These are phyloP conservation scores for Pholiota conissans DNA, from an alignment of 768 basidiomycete genomes.

Conservation along the genomic window DNA sequence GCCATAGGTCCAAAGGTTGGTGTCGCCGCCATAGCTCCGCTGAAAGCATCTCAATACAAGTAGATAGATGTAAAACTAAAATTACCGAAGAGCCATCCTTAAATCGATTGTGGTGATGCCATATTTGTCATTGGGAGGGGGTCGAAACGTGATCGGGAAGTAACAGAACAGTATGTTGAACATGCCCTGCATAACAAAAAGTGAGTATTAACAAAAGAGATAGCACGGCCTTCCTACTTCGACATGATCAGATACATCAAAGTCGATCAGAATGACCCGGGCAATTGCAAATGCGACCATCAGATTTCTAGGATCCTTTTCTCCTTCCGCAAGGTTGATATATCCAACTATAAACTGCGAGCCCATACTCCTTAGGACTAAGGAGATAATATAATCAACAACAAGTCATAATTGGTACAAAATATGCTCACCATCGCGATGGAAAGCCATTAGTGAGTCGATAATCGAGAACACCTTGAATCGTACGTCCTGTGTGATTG, in stretches of 20 bases:
- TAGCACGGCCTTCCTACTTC: constrained; percentile 56
- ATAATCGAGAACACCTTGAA: constrained; percentile 80
- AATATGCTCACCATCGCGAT: constrained; percentile 57
- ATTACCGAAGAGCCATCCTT: constrained; percentile 64
- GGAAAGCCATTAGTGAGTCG: constrained; percentile 71
- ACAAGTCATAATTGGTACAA: neutral
- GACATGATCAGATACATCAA: constrained; percentile 70
- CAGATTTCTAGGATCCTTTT: constrained; percentile 96
- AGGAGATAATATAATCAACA: constrained; percentile 4
- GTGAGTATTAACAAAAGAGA: constrained; percentile 1
- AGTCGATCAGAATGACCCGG: constrained; percentile 84
- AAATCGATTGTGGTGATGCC: constrained; percentile 89
- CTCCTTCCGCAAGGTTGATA: constrained; percentile 82
- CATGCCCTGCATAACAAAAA: constrained; percentile 63
- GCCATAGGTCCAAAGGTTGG: constrained; percentile 83
- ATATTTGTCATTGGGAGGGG: constrained; percentile 92
- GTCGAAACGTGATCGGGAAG: constrained; percentile 96
- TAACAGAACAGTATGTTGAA: constrained; percentile 98
- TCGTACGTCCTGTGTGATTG: constrained; percentile 79
- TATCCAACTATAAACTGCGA: constrained; percentile 76
- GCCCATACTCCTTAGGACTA: constrained; percentile 73
- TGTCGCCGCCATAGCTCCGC: constrained; percentile 74
- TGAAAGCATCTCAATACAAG: constrained; percentile 24
- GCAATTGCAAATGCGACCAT: constrained; percentile 87
- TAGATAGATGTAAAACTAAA: neutral